Base-by-base conservation (phyloP, 2,329 filamentous ascomycete species). In the Byssochlamys sp. region DNA sequence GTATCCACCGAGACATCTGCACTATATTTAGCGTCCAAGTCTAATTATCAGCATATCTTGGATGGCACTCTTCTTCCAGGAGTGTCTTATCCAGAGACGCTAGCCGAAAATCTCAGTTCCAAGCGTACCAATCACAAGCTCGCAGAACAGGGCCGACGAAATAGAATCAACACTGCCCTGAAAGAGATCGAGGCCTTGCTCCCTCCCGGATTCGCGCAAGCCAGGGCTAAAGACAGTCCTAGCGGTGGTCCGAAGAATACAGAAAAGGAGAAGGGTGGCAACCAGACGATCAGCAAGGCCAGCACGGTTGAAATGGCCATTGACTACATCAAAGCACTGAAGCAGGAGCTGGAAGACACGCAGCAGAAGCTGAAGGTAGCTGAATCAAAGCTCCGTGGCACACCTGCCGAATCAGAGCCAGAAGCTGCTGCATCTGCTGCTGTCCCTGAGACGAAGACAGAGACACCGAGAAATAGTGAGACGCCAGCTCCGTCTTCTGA, bases 91-190 rank as follows among this genome's bases (percentile, higher is more conserved):
- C 91, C 92, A 0, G 90, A 89, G 64, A 89, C 91, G 55, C 80
- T 99, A 49, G 95, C 91, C 5, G 95, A 91, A 25, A 96, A 96
- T 63, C 78, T 99, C 27, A 96, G 91, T 0, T 96, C 91, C 2
- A 99, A 99, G 77, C 87, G 92, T 55, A 97, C 94, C 1, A 96
- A 91, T 50, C 94, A 99, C 77, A 99, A 99, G 74, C 90, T 99
- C 63, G 94, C 94, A 19, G 94, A 99, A 75, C 94, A 99, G 76
- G 94, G 94, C 5, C 85, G 94, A 53, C 82, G 94, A 59, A 97
- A 99, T 70, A 85, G 94, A 53, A 97, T 99, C 74, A 99, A 99
- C 71, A 88, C 86, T 56, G 94, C 94, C 0, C 78, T 99, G 25
- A 90, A 92, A 65, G 88, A 96, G 71, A 96, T 99, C 72, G 91